phyloP scores from a whole-genome alignment of 805 yeast species.

The Torulaspora microellipsoides region DNA sequence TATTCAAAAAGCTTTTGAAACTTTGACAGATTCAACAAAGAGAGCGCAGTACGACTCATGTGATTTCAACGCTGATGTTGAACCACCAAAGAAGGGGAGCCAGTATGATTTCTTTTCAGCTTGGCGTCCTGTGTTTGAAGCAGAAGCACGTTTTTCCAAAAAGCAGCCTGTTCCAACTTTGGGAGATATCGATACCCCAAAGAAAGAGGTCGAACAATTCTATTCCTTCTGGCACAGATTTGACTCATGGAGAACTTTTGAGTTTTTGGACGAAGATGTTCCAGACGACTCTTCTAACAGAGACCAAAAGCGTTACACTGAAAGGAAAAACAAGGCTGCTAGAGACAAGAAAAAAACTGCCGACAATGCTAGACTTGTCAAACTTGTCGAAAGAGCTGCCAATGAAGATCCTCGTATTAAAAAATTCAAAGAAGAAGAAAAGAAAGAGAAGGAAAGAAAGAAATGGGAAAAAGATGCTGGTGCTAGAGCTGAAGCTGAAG shows the following conservation, averaged over 20 bases:
- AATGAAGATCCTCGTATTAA: slow-evolving; percentile 93
- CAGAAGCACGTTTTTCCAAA: slow-evolving; percentile 90
- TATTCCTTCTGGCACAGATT: slow-evolving; percentile 90
- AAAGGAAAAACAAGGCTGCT: slow-evolving; percentile 93
- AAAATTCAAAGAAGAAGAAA: slow-evolving; percentile 87
- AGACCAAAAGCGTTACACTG: slow-evolving; percentile 98
- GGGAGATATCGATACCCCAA: slow-evolving; percentile 63
- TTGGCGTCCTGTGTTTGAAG: slow-evolving; percentile 87
- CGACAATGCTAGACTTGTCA: slow-evolving; percentile 85
- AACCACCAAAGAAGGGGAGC: slow-evolving; percentile 64
- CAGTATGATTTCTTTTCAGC: slow-evolving; percentile 82
- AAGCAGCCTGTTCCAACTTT: slow-evolving; percentile 82
- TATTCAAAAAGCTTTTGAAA: slow-evolving; percentile 94
- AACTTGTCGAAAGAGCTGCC: slow-evolving; percentile 82
- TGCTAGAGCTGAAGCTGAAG: slow-evolving; percentile 94
- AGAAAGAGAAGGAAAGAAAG: slow-evolving; percentile 87
- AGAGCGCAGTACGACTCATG: slow-evolving; percentile 95
- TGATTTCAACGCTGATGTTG: slow-evolving; percentile 80
- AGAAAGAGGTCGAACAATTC: slow-evolving; percentile 80
- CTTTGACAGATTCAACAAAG: slow-evolving; percentile 76
- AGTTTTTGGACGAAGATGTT: slow-evolving; percentile 96
- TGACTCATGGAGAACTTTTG: slow-evolving; percentile 98
- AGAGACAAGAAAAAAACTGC: slow-evolving; percentile 98
- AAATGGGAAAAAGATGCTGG: slow-evolving; percentile 99
- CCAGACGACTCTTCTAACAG: slow-evolving; percentile 99